Evolutionary conservation across 441 rosid species (phyloP), one percentile per base, ranked within the genome.

Genomic region (Corymbia citriodora): DNA sequence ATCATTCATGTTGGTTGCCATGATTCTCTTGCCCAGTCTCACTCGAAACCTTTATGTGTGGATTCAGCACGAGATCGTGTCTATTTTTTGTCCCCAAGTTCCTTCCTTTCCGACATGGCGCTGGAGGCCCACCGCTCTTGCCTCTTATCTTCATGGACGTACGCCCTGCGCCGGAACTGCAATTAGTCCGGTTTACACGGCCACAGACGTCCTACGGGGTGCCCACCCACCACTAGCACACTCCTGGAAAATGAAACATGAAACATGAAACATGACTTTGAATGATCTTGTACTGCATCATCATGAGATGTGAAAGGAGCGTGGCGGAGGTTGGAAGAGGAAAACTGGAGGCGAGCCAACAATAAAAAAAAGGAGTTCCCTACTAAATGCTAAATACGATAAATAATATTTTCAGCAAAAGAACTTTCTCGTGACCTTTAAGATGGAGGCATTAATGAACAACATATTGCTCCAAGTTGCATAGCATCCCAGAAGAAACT

Each of bases 201-300:
- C 49, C 23, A 6, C 81, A 19, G 36, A 33, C 31, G 40, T 68
- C 40, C 40, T 10, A 21, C 61, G 1, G 40, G 74, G 40, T 31
- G 23, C 36, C 0, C 0, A 40, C 36, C 0, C 0, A 40, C 11
- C 0, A 68, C 21, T 0, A 1, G 1, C 79, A 68, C 40, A 68
- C 11, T 40, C 6, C 27, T 17, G 45, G 1, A 70, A 70, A 9
- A 10, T 45, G 81, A 33, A 70, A 33, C 11, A 5, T 45, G 81
- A 33, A 70, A 33, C 11, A 5, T 19, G 4, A 2, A 19, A 55
- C 45, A 5, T 40, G 45, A 40, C 45, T 40, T 40, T 40, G 45
- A 40, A 40, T 6, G 45, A 40, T 40, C 45, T 40, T 40, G 45
- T 40, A 40, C 45, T 40, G 45, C 45, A 40, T 40, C 45, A 40